phyloP scores from a whole-genome alignment of 805 yeast genomes.

The Candida krabiensis region DNA sequence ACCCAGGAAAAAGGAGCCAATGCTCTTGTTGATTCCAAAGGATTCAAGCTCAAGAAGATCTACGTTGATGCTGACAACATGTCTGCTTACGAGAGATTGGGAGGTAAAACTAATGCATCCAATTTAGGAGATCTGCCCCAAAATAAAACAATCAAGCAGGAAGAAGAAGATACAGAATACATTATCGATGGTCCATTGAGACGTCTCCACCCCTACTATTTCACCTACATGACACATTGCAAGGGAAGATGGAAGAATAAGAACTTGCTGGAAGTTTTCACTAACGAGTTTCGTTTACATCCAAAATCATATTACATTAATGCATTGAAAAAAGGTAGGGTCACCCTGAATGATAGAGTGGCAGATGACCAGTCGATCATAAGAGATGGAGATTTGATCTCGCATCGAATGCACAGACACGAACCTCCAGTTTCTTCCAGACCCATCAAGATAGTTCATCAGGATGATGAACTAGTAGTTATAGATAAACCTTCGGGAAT shows the following conservation, averaged over 20 bases:
- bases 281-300: constrained; percentile 81
- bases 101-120: constrained; percentile 29
- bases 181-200: constrained; percentile 60
- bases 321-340: constrained; percentile 62
- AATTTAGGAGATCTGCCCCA: constrained; percentile 17
- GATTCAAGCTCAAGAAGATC: constrained; percentile 47
- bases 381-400: constrained; percentile 78
- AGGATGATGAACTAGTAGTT: constrained; percentile 74
- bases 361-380: constrained; percentile 68
- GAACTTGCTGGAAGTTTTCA: constrained; percentile 76
- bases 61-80: constrained; percentile 43
- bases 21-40: constrained; percentile 41
- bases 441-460: constrained; percentile 65
- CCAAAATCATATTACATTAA: constrained; percentile 63
- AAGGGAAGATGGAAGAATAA: constrained; percentile 89
- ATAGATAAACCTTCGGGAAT: constrained; percentile 94
- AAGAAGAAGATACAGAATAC: constrained; percentile 60
- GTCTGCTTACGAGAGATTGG: constrained; percentile 42
- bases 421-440: constrained; percentile 78
- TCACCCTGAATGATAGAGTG: constrained; percentile 63
- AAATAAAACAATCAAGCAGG: constrained; percentile 43
- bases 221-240: constrained; percentile 88
- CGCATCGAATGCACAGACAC: constrained; percentile 81
- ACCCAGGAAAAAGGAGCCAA: constrained; percentile 14
- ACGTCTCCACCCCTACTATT: constrained; percentile 80